A percentile compares a stretch with the other conserved stretches of the same genome.
Conservation (phyloP, 106 monocot species). For the Dendrobium chrysotoxum region DNA sequence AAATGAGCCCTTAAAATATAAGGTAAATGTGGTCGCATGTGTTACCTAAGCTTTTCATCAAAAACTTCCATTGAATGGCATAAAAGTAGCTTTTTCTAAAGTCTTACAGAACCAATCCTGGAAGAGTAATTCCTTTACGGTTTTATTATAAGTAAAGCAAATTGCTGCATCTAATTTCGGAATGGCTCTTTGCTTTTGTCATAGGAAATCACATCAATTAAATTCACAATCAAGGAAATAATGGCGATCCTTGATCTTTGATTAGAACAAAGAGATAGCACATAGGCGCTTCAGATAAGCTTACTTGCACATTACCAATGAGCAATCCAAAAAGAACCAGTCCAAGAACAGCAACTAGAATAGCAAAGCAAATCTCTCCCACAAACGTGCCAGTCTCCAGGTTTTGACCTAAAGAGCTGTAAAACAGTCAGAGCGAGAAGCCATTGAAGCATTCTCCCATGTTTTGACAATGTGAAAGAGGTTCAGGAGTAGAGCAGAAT, state of each 20-base stretch:
- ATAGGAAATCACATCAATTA: neutral
- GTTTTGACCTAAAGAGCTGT: conserved; percentile 52
- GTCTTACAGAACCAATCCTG: too few relatives aligned
- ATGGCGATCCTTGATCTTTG: too few relatives aligned
- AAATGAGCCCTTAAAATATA: too few relatives aligned
- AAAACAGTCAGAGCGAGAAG: neutral
- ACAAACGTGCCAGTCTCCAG: conserved; percentile 34
- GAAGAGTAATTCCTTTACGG: too few relatives aligned
- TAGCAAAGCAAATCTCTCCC: conserved; percentile 43
- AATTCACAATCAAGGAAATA: too few relatives aligned
- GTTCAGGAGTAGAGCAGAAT: neutral
- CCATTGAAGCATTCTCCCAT: neutral
- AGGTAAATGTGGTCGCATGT: too few relatives aligned
- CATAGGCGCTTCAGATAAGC: neutral
- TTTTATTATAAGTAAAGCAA: neutral
- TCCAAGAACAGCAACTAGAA: conserved; percentile 43
- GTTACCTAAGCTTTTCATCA: too few relatives aligned
- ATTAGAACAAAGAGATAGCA: neutral
- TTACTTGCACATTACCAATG: conserved; percentile 62
- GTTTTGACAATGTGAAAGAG: neutral
- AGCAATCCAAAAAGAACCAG: conserved; percentile 54
- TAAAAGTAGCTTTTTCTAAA: too few relatives aligned
- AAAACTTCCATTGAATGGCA: too few relatives aligned
- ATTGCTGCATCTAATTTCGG: neutral
- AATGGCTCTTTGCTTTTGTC: neutral